Base-by-base conservation (phyloP, 2,329 filamentous ascomycete species). In the Phoma sp. region DNA sequence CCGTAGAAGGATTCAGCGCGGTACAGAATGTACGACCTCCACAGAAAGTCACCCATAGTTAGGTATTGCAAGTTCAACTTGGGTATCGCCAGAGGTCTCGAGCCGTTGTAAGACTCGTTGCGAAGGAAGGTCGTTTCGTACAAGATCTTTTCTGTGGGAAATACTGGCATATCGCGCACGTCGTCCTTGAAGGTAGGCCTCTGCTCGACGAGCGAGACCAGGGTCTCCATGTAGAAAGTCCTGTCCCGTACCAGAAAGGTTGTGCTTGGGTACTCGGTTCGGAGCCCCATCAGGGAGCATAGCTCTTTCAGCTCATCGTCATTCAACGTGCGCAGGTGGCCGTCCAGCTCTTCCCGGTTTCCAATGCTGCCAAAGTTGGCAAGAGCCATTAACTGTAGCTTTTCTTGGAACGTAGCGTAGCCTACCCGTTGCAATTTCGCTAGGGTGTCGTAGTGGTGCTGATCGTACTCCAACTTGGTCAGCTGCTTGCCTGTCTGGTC, bases 31-130 rank as follows among this genome's bases (percentile, higher is more conserved):
- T 98, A 88, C 0, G 94, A 92, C 59, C 96, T 86, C 92, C 93
- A 99, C n/a, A 99, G 78, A 67, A 99, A 99, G 74, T 99, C 95
- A 2, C 92, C 92, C 45, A 96, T 86, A 2, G 93, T 96, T 13
- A 99, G 82, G 75, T 99, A 99, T 71, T 99, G 95, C 25, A 99
- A 80, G 66, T 97, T 99, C 40, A 98, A 78, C 73, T 99, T 99
- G 2, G 95, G 95, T 38, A 99, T 86, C 2, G 95, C 91, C 54
- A 99, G 81, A 5, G 95, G 93, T 43, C 86, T 86, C 22, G 91
- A 92, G 24, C 93, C 93, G 73, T 96, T 89, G 67, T 97, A 98
- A 7, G 82, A 83, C 67, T 97, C 93, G 52, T 94, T 94, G 54
- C 92, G 86, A 51, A 93, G 77, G 48, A 96, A 84, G 24, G 87